Conservation (phyloP, 495 filamentous ascomycete species). For the Talaromyces trachyspermus region DNA sequence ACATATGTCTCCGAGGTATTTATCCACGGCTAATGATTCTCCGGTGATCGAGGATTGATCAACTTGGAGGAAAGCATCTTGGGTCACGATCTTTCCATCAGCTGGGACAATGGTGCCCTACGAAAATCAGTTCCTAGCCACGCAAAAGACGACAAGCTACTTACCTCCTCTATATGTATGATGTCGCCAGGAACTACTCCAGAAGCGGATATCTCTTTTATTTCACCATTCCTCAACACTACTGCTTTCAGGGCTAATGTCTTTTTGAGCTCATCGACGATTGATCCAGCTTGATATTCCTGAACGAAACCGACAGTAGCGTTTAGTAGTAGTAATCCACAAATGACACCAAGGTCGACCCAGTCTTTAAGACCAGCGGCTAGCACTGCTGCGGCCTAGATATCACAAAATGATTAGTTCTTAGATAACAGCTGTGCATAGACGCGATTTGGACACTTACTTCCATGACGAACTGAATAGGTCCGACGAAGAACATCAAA, state of each 20-base stretch:
- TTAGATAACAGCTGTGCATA: conserved; percentile 1
- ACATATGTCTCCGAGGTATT: conserved; percentile 68
- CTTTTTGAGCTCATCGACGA: conserved; percentile 88
- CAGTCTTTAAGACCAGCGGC: conserved; percentile 71
- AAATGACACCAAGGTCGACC: conserved; percentile 75
- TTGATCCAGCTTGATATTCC: conserved; percentile 83
- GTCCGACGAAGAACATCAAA: conserved; percentile 80
- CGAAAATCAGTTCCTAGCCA: background rate
- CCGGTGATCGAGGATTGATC: conserved; percentile 91
- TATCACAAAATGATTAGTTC: conserved; percentile 7
- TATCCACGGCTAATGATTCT: conserved; percentile 87
- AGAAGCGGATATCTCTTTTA: conserved; percentile 65
- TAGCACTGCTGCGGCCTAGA: conserved; percentile 61
- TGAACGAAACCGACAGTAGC: conserved; percentile 80
- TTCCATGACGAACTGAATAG: conserved; percentile 94
- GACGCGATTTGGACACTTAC: conserved; percentile 34
- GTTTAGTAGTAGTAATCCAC: conserved; percentile 69
- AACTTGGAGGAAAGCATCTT: conserved; percentile 75
- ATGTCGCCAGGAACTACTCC: conserved; percentile 89
- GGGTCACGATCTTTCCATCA: conserved; percentile 76
- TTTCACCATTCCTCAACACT: conserved; percentile 68
- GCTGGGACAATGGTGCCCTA: conserved; percentile 82
- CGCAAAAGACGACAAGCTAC: background rate
- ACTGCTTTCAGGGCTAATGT: conserved; percentile 79
- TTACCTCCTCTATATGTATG: conserved; percentile 71